phyloP scores from a whole-genome alignment of 257 asterid species.

The Penstemon newberryi region DNA sequence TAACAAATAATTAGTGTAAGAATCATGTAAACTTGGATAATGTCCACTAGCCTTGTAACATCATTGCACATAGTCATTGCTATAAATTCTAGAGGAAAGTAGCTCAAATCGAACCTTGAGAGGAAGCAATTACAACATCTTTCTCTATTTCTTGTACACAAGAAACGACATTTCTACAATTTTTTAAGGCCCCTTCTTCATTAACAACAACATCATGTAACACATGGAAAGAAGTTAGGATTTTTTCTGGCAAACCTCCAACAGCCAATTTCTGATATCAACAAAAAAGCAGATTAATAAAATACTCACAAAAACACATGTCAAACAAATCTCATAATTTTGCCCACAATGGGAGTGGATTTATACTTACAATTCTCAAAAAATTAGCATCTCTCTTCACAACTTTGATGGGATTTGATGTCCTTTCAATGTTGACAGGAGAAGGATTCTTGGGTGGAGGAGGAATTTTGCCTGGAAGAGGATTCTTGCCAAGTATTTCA shows the following conservation, averaged over 20 bases:
- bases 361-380: conserved; percentile 71
- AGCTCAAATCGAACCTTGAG: conserved; percentile 58
- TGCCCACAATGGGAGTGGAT: conserved; percentile 1
- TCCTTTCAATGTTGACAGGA: conserved; percentile 44
- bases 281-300: conserved; percentile 22
- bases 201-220: conserved; percentile 65
- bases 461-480: conserved; percentile 60
- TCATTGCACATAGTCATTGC: conserved; percentile 20
- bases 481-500: conserved; percentile 64
- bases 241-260: conserved; percentile 81
- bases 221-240: conserved; percentile 70
- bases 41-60: not conserved
- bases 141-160: conserved; percentile 59
- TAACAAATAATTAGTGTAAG: not conserved
- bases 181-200: conserved; percentile 68
- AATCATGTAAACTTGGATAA: conserved; percentile 2
- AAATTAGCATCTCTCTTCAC: conserved; percentile 79
- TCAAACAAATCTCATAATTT: conserved; percentile 17
- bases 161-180: conserved; percentile 59
- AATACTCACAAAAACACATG: conserved; percentile 16
- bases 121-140: conserved; percentile 53
- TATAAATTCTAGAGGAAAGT: conserved; percentile 21
- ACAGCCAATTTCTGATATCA: conserved; percentile 78
- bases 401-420: conserved; percentile 72
- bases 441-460: conserved; percentile 38